phyloP scores from a whole-genome alignment of 2,329 filamentous ascomycete genomes.

The Curvularia hawaiiensis region DNA sequence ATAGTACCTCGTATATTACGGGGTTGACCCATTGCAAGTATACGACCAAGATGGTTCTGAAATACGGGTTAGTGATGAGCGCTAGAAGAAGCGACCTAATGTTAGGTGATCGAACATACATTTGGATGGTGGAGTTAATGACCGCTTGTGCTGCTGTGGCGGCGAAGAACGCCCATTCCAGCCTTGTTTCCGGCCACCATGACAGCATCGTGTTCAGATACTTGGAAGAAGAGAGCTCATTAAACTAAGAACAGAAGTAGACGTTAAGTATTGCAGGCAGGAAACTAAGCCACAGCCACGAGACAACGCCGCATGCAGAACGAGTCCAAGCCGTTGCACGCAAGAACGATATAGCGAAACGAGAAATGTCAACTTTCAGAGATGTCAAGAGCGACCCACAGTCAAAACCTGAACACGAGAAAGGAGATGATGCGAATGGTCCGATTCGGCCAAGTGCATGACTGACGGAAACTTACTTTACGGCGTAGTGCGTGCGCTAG shows the following conservation, averaged over 20 bases:
- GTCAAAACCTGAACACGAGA: conserved; percentile 1
- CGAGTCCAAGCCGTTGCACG: neutral
- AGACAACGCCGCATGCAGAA: neutral
- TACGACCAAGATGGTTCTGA: conserved; percentile 17
- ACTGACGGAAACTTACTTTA: neutral
- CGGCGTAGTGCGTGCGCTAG: neutral
- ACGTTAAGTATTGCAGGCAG: neutral
- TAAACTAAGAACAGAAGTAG: neutral
- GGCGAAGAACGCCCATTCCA: conserved; percentile 24
- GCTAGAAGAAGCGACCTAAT: neutral
- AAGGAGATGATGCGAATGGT: neutral
- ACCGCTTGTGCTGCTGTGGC: conserved; percentile 21
- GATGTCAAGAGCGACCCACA: neutral
- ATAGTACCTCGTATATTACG: conserved; percentile 15
- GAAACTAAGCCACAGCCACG: neutral
- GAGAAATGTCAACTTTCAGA: neutral
- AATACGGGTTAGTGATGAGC: conserved; percentile 3
- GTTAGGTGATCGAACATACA: conserved; percentile 15
- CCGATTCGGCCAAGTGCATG: neutral
- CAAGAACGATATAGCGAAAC: neutral
- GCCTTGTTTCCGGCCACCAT: conserved; percentile 12
- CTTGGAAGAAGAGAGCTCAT: neutral
- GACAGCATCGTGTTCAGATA: neutral
- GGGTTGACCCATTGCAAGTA: conserved; percentile 28
- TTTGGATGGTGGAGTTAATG: conserved; percentile 17